Evolutionary conservation across 805 yeast genomes (phyloP).

Genomic region (Vanderwaltozyma polyspora): DNA sequence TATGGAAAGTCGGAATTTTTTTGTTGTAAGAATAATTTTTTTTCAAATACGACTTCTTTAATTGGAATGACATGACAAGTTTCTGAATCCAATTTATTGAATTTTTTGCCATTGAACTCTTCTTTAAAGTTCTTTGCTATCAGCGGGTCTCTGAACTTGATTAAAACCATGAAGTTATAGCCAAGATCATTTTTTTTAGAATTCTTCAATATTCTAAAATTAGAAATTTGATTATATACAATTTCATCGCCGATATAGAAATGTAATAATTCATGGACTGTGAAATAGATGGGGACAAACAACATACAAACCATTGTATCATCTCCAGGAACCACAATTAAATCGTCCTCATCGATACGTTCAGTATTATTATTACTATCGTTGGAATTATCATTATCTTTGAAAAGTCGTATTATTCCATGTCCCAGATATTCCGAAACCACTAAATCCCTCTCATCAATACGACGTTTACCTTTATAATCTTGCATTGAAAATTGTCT

Average conservation of each 20-base stretch:
- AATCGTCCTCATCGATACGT: conserved; percentile 5
- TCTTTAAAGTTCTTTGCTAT: conserved; percentile 55
- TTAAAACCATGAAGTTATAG: conserved; percentile 49
- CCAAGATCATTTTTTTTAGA: conserved; percentile 48
- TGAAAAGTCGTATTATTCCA: conserved; percentile 61
- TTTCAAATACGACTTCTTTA: conserved; percentile 42
- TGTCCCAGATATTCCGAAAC: conserved; percentile 54
- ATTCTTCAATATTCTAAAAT: conserved; percentile 61
- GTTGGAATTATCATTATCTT: conserved; percentile 25
- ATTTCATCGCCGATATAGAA: conserved; percentile 54
- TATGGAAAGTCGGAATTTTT: conserved; percentile 45
- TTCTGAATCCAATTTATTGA: conserved; percentile 85
- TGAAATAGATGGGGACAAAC: conserved; percentile 81
- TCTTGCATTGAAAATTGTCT: too few relatives aligned
- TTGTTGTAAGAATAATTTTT: conserved; percentile 9
- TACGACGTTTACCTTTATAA: neutral
- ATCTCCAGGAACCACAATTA: conserved; percentile 34
- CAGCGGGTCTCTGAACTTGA: conserved; percentile 53
- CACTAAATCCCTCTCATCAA: conserved; percentile 11
- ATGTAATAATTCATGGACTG: conserved; percentile 73
- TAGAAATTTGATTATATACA: conserved; percentile 45
- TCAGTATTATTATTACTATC: neutral
- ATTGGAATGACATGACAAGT: conserved; percentile 66
- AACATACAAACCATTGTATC: conserved; percentile 64
- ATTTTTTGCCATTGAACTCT: conserved; percentile 57